Evolutionary conservation across 2,329 filamentous ascomycete species (phyloP).

Genomic region (Aquanectria penicillioides): DNA sequence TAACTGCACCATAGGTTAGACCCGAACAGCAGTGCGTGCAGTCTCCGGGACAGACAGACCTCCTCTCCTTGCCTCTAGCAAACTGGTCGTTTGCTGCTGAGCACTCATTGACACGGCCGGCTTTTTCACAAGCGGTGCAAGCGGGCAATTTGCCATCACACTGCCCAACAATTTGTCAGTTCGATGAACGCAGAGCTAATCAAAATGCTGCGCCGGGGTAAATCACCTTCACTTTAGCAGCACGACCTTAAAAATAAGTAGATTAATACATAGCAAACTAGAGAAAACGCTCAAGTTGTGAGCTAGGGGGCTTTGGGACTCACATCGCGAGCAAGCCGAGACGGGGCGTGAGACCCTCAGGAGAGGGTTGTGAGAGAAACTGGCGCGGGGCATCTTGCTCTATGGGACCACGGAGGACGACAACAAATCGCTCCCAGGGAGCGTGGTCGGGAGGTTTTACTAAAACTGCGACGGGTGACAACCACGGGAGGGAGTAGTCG

Average conservation of each 20-base stretch:
- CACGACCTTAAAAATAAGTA: constrained; percentile 65
- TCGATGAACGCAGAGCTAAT: neutral
- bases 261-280: constrained; percentile 18
- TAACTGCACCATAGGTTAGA: constrained; percentile 65
- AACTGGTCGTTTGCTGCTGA: constrained; percentile 97
- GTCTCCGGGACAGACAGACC: constrained; percentile 57
- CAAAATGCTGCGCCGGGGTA: neutral
- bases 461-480: neutral
- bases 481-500: neutral
- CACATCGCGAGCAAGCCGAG: constrained; percentile 81
- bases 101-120: constrained; percentile 85
- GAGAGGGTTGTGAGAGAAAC: constrained; percentile 66
- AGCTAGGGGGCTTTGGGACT: constrained; percentile 37
- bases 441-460: neutral
- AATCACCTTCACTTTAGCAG: constrained; percentile 87
- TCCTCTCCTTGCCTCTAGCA: constrained; percentile 92
- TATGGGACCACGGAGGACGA: constrained; percentile 3
- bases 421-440: constrained; percentile 1
- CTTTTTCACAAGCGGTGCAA: constrained; percentile 94
- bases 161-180: constrained; percentile 50
- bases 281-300: constrained; percentile 9
- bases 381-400: constrained; percentile 55
- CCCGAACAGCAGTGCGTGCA: neutral
- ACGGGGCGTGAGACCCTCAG: constrained; percentile 82
- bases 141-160: constrained; percentile 96